A percentile compares a stretch with the other conserved stretches of the same genome.
Evolutionary conservation across 1,139 yeast species (phyloP).

Genomic region (Saccharomyces hybrid): DNA sequence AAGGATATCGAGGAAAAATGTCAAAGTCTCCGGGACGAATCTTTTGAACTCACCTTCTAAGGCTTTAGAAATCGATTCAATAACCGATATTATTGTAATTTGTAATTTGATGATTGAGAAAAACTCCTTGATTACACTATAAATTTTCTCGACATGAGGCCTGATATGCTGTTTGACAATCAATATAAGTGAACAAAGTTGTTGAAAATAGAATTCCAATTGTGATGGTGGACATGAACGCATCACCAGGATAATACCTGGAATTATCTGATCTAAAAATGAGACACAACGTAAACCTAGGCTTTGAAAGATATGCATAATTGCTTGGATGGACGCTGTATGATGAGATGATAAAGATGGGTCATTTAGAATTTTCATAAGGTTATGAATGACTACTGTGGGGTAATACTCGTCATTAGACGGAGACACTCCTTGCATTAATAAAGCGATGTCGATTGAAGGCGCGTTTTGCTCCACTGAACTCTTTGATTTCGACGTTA

Average conservation of each 20-base stretch:
- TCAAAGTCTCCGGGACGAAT: slow-evolving; percentile 70
- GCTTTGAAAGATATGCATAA: slow-evolving; percentile 83
- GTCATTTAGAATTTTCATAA: slow-evolving; percentile 78
- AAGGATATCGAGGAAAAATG: slow-evolving; percentile 66
- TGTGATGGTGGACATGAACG: slow-evolving; percentile 72
- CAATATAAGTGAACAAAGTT: slow-evolving; percentile 66
- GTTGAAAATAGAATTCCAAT: slow-evolving; percentile 86
- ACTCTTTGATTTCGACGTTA: slow-evolving; percentile 50
- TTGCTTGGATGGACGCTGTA: slow-evolving; percentile 84
- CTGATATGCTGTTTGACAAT: slow-evolving; percentile 89
- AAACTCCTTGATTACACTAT: slow-evolving; percentile 66
- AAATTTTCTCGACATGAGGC: slow-evolving; percentile 72
- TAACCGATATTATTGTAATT: slow-evolving; percentile 67
- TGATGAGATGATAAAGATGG: slow-evolving; percentile 81
- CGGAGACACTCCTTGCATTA: slow-evolving; percentile 93
- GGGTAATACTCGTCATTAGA: slow-evolving; percentile 92
- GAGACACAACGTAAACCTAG: slow-evolving; percentile 84
- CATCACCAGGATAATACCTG: slow-evolving; percentile 83
- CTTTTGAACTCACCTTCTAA: slow-evolving; percentile 88
- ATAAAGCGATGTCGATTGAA: slow-evolving; percentile 78
- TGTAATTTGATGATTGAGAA: slow-evolving; percentile 65
- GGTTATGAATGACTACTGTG: slow-evolving; percentile 81
- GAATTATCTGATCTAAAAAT: slow-evolving; percentile 77
- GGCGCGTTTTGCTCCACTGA: slow-evolving; percentile 81
- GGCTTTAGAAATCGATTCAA: slow-evolving; percentile 80